Conservation (phyloP, 345 rosid genomes). For the Gossypium turneri region DNA sequence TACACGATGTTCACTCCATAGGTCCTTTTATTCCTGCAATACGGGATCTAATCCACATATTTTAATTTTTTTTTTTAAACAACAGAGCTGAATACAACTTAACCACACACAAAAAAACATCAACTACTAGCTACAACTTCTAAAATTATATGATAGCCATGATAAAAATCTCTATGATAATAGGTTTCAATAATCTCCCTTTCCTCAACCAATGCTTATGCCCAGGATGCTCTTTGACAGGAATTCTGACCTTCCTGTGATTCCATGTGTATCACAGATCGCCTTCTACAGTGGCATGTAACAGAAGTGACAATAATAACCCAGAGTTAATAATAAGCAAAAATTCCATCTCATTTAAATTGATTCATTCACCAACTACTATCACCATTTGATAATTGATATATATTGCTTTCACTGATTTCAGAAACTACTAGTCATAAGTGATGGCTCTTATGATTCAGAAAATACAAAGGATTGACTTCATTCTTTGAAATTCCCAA, state of each 20-base stretch:
- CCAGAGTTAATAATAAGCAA: not conserved
- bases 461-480: not conserved
- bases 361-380: not conserved
- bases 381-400: not conserved
- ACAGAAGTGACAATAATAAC: not conserved
- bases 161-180: too few relatives aligned
- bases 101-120: too few relatives aligned
- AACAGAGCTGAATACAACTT: too few relatives aligned
- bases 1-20: too few relatives aligned
- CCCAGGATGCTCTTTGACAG: slow-evolving; percentile 70
- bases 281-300: slow-evolving; percentile 75
- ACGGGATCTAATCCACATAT: too few relatives aligned
- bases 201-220: slow-evolving; percentile 94
- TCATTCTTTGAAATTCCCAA: not conserved
- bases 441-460: not conserved
- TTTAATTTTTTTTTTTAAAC: too few relatives aligned
- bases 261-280: slow-evolving; percentile 80
- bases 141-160: too few relatives aligned
- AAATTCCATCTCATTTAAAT: not conserved
- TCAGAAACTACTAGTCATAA: not conserved
- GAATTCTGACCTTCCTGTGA: slow-evolving; percentile 63
- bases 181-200: slow-evolving; percentile 90
- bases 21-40: too few relatives aligned
- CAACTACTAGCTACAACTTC: too few relatives aligned
- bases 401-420: not conserved